Evolutionary conservation across 148 eudicot species (phyloP), one percentile per base, ranked within the genome.

Genomic region (Rhododendron williamsianum): DNA sequence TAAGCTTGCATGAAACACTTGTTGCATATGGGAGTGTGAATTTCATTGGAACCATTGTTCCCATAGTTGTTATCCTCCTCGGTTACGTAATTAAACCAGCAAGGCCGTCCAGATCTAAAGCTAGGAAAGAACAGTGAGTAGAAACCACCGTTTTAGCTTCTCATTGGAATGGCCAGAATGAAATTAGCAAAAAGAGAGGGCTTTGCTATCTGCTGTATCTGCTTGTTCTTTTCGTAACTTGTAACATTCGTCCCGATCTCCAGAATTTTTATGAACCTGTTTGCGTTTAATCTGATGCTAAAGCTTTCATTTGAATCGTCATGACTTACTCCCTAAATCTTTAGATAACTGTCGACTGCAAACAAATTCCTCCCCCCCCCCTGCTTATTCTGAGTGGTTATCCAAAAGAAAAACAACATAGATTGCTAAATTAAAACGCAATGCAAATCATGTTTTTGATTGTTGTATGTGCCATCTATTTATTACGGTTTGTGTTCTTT

Each of bases 1-100:
- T 97, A 87, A 97, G 95, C 90, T 85, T 97, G 86, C 97, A 90
- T 13, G 99, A 97, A 88, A 97, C 99, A 19, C 71, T 97, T 67
- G 76, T 87, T 60, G 92, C 98, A 69, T 95, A 93, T 80, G 91
- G 94, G 82, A 97, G 99, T 33, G 98, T 97, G 58, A 91, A 94
- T 86, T 95, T 88, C 86, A 76, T 95, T 45, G 99, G 98, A 35
- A 95, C 99, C 80, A 86, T 95, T 80, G 41, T 95, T 88, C 99
- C 99, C n/a, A 81, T 94, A 21, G 79, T 83, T 30, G 78, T 95
- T 74, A 82, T 95, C 84, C 69, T 94, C 43, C 90, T 97, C 33
- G 94, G 98, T 81, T 84, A 87, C 25, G 38, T 94, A 43, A 90
- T 97, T 83, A 95, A 94, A 89, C 95, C 98, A 46, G 88, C 93